Evolutionary conservation across 768 basidiomycete genomes (phyloP).

Genomic region (Psilocybe cyanescens): DNA sequence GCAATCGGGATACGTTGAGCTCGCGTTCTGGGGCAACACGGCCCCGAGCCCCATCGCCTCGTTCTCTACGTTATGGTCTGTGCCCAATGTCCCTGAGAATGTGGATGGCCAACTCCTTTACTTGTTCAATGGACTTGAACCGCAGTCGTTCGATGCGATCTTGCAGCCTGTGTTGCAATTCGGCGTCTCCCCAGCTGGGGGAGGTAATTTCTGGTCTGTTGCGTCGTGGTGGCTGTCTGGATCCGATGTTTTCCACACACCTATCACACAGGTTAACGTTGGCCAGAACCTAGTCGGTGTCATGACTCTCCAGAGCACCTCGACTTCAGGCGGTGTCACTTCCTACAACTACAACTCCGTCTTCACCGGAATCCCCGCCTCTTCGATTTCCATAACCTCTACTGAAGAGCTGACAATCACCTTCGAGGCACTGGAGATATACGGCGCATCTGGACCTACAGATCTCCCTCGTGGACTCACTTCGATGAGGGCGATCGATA

Average conservation of each 20-base stretch:
- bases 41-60: neutral
- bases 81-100: neutral
- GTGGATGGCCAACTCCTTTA: neutral
- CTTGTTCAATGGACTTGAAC: neutral
- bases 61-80: neutral
- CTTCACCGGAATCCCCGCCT: neutral
- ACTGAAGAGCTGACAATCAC: neutral
- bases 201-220: neutral
- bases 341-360: neutral
- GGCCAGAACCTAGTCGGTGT: neutral
- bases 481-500: neutral
- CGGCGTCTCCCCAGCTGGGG: neutral
- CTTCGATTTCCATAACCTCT: neutral
- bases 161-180: neutral
- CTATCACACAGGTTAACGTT: neutral
- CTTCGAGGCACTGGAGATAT: neutral
- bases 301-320: neutral
- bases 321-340: neutral
- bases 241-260: neutral
- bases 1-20: constrained; percentile 1
- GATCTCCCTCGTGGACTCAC: neutral
- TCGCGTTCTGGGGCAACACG: too few relatives aligned
- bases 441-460: neutral
- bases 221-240: neutral
- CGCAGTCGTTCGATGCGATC: neutral